Percentiles rank a stretch among this genome's conserved stretches.
These are phyloP conservation scores for Cicer yamashitae DNA, from an alignment of 306 rosid species.

Conservation along the genomic window DNA sequence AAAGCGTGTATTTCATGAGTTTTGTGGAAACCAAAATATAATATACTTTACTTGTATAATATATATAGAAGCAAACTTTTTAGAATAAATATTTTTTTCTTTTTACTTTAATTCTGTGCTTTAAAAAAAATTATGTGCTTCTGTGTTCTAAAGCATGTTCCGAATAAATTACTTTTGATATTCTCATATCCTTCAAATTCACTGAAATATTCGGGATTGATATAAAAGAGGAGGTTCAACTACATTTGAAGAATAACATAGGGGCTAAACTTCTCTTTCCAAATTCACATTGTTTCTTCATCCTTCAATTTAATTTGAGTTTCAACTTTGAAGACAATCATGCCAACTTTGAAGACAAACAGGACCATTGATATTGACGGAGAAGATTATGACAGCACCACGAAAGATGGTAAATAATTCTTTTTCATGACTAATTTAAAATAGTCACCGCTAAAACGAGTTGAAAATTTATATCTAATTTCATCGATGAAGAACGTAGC, in stretches of 20 bases:
- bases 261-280: background rate
- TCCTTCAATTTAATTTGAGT: background rate
- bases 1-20: background rate
- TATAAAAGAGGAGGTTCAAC: background rate
- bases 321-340: background rate
- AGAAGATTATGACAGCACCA: background rate
- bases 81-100: background rate
- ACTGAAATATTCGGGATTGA: slow-evolving; percentile 7
- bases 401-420: background rate
- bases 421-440: background rate
- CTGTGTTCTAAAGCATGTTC: background rate
- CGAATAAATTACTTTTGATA: background rate
- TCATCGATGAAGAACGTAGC: no score
- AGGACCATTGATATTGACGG: background rate
- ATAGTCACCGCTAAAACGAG: no score
- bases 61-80: background rate
- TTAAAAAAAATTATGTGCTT: background rate
- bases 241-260: background rate
- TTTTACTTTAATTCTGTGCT: background rate
- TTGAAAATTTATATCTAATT: no score
- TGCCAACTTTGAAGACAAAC: background rate
- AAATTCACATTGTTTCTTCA: background rate
- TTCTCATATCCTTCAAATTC: background rate
- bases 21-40: background rate
- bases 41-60: background rate